A percentile compares a stretch with the other conserved stretches of the same genome.
Evolutionary conservation across 2,329 filamentous ascomycete genomes (phyloP).

Genomic region (Fusarium humuli): DNA sequence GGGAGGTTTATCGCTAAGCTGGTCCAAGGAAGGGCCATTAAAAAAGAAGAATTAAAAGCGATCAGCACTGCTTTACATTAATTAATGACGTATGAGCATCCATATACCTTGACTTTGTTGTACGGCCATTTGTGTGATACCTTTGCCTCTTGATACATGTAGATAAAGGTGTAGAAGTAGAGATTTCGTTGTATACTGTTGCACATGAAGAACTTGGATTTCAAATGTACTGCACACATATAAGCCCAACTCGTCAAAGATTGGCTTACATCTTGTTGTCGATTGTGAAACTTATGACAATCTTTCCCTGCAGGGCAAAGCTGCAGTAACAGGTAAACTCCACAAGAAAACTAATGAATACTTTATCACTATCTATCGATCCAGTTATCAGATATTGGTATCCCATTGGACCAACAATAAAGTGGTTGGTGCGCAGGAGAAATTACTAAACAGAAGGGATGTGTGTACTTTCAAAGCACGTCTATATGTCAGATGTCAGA

Average conservation of each 20-base stretch:
- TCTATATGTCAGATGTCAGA: slow-evolving; percentile 3
- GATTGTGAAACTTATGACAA: neutral
- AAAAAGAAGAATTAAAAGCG: neutral
- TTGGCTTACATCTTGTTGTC: neutral
- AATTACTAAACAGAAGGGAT: neutral
- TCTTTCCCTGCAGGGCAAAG: neutral
- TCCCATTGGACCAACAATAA: neutral
- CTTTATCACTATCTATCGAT: neutral
- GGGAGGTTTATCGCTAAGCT: slow-evolving; percentile 52
- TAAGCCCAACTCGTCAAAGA: neutral
- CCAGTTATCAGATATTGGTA: neutral
- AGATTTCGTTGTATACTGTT: neutral
- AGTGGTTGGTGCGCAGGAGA: neutral
- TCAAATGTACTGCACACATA: neutral
- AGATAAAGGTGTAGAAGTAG: neutral
- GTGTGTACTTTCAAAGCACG: neutral
- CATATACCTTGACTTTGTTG: neutral
- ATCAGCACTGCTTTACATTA: neutral
- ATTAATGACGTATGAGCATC: slow-evolving; percentile 3
- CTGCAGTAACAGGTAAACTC: neutral
- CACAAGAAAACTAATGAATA: neutral
- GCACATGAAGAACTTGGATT: neutral
- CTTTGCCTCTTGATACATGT: neutral
- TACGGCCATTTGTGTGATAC: neutral
- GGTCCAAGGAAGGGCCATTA: neutral